Conservation (phyloP, 768 basidiomycete species). For the Tricholoma terreum region DNA sequence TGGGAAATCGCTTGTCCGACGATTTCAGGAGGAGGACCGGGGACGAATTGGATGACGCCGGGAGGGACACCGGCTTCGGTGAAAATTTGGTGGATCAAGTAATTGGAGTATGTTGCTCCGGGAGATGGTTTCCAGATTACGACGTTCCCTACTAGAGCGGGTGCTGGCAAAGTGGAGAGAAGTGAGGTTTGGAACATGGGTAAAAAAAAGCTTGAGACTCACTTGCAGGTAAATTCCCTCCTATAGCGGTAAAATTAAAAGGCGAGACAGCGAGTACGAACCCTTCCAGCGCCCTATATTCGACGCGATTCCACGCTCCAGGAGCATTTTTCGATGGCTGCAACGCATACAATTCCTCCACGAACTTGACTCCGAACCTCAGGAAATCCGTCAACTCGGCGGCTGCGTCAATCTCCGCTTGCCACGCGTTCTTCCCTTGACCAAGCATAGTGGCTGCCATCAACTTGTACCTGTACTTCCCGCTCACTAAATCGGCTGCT, state of each 20-base stretch:
- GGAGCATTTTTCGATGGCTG: conserved; percentile 86
- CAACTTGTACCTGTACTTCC: conserved; percentile 93
- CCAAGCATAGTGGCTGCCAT: conserved; percentile 97
- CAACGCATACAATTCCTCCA: conserved; percentile 89
- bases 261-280: conserved; percentile 98
- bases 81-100: conserved; percentile 86
- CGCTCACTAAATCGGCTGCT: conserved; percentile 92
- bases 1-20: conserved; percentile 82
- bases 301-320: conserved; percentile 94
- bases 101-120: conserved; percentile 92
- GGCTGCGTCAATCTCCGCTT: conserved; percentile 98
- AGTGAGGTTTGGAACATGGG: not conserved
- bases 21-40: conserved; percentile 81
- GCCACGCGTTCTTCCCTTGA: conserved; percentile 99
- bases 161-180: conserved; percentile 42
- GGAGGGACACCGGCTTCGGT: conserved; percentile 92
- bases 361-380: conserved; percentile 94
- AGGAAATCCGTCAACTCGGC: conserved; percentile 97
- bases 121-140: conserved; percentile 98
- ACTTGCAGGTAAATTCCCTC: conserved; percentile 83
- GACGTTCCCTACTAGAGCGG: conserved; percentile 93
- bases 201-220: not conserved
- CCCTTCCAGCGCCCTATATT: conserved; percentile 97
- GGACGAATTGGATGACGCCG: conserved; percentile 96
- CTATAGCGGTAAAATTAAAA: conserved; percentile 98